phyloP scores from a whole-genome alignment of 805 yeast genomes.

The Monosporozyma servazzii region DNA sequence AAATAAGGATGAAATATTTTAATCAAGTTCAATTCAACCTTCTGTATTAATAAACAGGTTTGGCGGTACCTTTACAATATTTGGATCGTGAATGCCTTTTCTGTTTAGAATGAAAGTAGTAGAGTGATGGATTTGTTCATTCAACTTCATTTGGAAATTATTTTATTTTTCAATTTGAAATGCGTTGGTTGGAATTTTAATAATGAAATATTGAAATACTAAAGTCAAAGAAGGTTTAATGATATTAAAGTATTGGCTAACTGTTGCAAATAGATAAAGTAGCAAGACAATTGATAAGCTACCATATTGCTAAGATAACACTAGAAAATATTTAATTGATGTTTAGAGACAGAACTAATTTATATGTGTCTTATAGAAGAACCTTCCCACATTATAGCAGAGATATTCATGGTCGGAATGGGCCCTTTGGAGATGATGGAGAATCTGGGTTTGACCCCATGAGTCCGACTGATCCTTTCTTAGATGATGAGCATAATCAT shows the following conservation, averaged over 20 bases:
- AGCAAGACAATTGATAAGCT: background rate
- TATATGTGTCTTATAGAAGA: slow-evolving; percentile 78
- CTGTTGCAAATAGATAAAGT: background rate
- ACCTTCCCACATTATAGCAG: slow-evolving; percentile 58
- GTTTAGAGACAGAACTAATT: slow-evolving; percentile 93
- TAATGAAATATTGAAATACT: background rate
- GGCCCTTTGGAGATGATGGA: slow-evolving; percentile 32
- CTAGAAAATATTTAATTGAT: slow-evolving; percentile 18
- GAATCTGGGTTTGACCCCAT: slow-evolving; percentile 11
- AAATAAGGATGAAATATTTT: background rate
- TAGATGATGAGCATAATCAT: slow-evolving; percentile 25
- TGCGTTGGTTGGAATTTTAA: background rate
- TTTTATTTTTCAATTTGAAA: background rate
- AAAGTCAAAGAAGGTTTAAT: background rate
- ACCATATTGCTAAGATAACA: background rate
- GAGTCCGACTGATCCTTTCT: slow-evolving; percentile 3
- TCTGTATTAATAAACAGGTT: background rate
- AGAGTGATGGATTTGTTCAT: background rate
- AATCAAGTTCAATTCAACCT: background rate
- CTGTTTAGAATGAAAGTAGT: background rate
- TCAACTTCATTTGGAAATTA: background rate
- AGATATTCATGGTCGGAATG: background rate
- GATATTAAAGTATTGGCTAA: background rate
- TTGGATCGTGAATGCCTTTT: background rate
- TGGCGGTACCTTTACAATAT: background rate